These are phyloP conservation scores for Suhomyces anneliseae DNA, from an alignment of 1,139 yeast genomes.

Conservation along the genomic window DNA sequence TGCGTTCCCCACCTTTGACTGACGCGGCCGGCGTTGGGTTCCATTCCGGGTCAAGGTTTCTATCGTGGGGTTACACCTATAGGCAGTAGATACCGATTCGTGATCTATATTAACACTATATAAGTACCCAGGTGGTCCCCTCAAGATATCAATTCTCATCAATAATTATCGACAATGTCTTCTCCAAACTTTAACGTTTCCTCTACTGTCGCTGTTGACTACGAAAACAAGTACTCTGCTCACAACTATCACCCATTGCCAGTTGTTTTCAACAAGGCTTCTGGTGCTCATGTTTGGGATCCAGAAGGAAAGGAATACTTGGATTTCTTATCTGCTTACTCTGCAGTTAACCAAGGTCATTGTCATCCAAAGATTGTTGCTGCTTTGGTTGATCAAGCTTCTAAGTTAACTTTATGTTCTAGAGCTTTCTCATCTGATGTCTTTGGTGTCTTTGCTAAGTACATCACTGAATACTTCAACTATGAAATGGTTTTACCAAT, in stretches of 20 bases:
- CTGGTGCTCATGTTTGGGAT: conserved; percentile 96
- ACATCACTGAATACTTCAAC: conserved; percentile 81
- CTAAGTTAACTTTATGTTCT: conserved; percentile 78
- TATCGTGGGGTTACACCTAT: conserved; percentile 13
- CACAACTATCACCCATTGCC: conserved; percentile 98
- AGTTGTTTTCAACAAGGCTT: conserved; percentile 83
- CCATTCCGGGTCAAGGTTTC: conserved; percentile 1
- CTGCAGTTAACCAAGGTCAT: conserved; percentile 98
- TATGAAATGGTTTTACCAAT: conserved; percentile 94
- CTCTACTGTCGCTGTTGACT: conserved; percentile 63
- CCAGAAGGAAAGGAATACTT: conserved; percentile 90
- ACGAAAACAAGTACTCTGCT: conserved; percentile 83
- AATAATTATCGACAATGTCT: conserved; percentile 14
- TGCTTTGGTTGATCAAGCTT: conserved; percentile 88
- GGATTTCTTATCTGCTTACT: conserved; percentile 89
- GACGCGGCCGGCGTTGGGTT: conserved; percentile 6
- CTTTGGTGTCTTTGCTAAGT: conserved; percentile 86
- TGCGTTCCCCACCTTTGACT: not conserved
- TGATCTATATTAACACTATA: conserved; percentile 1
- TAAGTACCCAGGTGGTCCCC: not conserved
- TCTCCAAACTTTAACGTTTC: conserved; percentile 45
- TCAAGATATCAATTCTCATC: not conserved
- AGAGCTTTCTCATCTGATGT: conserved; percentile 92
- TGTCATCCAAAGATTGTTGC: conserved; percentile 90
- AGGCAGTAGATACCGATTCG: conserved; percentile 16